Percentiles rank a stretch among this genome's conserved stretches.
phyloP scores from a whole-genome alignment of 495 filamentous ascomycete species.

The Ramalina intermedia region DNA sequence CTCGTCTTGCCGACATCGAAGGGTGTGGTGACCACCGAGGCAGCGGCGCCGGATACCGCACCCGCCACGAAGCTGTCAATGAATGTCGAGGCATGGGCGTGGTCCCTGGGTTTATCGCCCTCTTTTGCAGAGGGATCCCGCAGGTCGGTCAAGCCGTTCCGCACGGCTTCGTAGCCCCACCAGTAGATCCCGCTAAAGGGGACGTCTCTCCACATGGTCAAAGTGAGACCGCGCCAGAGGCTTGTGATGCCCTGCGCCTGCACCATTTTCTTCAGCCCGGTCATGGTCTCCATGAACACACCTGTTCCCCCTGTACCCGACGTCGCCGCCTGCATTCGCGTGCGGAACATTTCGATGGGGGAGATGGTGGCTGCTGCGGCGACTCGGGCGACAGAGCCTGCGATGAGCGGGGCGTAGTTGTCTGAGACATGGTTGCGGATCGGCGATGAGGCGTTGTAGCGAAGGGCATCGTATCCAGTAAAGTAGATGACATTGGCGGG shows the following conservation, averaged over 20 bases:
- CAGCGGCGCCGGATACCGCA: constrained; percentile 64
- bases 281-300: constrained; percentile 58
- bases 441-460: constrained; percentile 53
- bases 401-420: constrained; percentile 60
- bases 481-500: constrained; percentile 98
- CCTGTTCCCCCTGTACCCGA: constrained; percentile 36
- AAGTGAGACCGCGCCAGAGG: constrained; percentile 81
- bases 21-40: constrained; percentile 82
- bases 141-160: constrained; percentile 46
- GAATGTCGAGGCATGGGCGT: constrained; percentile 56
- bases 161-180: constrained; percentile 86
- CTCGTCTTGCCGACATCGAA: constrained; percentile 97
- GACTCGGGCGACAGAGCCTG: constrained; percentile 62
- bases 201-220: constrained; percentile 93
- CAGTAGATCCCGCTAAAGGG: constrained; percentile 96
- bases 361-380: constrained; percentile 71
- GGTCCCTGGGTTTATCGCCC: constrained; percentile 25
- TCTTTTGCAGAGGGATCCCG: constrained; percentile 23
- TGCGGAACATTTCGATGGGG: constrained; percentile 91
- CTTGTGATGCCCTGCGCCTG: constrained; percentile 56
- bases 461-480: constrained; percentile 92
- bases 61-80: constrained; percentile 81
- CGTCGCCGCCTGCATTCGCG: constrained; percentile 71
- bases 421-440: constrained; percentile 46
- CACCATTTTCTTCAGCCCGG: constrained; percentile 68